Evolutionary conservation across 1,284 basidiomycete genomes (phyloP).

Genomic region (Chiua sp.): DNA sequence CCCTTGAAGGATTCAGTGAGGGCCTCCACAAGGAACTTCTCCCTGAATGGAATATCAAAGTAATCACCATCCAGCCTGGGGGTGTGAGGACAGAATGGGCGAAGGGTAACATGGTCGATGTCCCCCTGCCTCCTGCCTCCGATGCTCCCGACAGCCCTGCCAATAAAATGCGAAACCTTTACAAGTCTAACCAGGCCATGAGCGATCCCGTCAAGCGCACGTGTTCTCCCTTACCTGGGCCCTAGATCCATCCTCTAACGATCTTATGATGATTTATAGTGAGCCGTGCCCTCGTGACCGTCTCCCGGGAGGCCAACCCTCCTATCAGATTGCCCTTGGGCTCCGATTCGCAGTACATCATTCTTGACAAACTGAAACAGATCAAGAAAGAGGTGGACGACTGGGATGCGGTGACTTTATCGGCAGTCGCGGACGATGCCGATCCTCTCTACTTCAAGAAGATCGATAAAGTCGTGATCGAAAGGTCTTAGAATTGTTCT

Average conservation of each 20-base stretch:
- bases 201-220: conserved; percentile 20
- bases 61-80: conserved; percentile 29
- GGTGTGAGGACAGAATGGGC: conserved; percentile 29
- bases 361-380: conserved; percentile 21
- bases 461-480: not conserved
- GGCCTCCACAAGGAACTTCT: conserved; percentile 25
- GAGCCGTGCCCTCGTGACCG: conserved; percentile 18
- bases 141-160: conserved; percentile 18
- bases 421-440: conserved; percentile 28
- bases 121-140: conserved; percentile 19
- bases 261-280: conserved; percentile 10
- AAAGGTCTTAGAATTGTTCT: not conserved
- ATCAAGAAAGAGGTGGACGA: conserved; percentile 23
- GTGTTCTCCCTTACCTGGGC: not conserved
- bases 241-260: not conserved
- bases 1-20: conserved; percentile 31
- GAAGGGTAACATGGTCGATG: conserved; percentile 27
- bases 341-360: conserved; percentile 21
- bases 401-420: conserved; percentile 20
- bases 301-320: conserved; percentile 25
- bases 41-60: conserved; percentile 31
- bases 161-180: conserved; percentile 17
- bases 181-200: not conserved
- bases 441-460: conserved; percentile 22
- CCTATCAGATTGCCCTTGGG: conserved; percentile 30